phyloP scores from a whole-genome alignment of 2,329 filamentous ascomycete species.

The Metarhizium sp. region DNA sequence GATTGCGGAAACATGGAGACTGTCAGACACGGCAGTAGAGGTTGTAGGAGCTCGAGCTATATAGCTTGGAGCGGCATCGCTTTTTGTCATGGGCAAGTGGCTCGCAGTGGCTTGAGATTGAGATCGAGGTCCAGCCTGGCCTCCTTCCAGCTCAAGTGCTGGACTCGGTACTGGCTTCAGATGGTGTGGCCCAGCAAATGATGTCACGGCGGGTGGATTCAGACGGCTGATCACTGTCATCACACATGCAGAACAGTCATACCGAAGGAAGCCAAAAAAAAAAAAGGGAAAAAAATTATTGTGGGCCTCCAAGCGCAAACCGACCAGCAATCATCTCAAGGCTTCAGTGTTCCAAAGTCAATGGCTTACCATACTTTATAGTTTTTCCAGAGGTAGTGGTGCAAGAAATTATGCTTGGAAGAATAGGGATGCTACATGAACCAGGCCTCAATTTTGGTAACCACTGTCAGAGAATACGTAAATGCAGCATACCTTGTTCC shows the following conservation, averaged over 20 bases:
- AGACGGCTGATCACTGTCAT: no score
- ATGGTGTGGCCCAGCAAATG: conserved; percentile 1
- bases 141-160: neutral
- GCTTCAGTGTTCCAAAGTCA: no score
- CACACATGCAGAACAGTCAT: neutral
- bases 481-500: no score
- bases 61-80: neutral
- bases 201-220: conserved; percentile 3
- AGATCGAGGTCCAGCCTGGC: neutral
- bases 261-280: neutral
- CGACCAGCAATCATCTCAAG: no score
- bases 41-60: neutral
- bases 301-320: neutral
- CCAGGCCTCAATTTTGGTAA: no score
- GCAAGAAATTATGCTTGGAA: no score
- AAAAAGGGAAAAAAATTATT: neutral
- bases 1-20: neutral
- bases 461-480: no score
- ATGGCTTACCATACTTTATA: neutral
- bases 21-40: neutral
- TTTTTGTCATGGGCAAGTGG: neutral
- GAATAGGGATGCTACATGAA: no score
- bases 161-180: neutral
- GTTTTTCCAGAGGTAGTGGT: neutral
- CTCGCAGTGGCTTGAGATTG: neutral